Conservation (phyloP, 345 rosid genomes). For the Citrus mangshanensis region DNA sequence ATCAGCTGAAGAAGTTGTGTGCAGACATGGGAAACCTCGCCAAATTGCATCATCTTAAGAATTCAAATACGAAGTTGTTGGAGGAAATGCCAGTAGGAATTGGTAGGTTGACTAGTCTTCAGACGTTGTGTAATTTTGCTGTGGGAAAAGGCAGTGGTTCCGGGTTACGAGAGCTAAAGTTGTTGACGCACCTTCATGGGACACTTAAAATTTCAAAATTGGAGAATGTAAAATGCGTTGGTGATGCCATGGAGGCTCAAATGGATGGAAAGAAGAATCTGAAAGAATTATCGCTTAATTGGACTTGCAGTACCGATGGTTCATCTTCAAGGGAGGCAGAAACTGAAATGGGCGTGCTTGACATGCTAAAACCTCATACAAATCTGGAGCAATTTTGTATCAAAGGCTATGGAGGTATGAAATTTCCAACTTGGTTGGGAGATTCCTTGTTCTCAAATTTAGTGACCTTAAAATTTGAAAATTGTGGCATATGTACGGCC, state of each 20-base stretch:
- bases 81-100: too few species aligned
- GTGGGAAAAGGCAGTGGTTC: too few species aligned
- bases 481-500: too few species aligned
- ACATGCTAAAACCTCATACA: background rate
- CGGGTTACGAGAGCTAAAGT: too few species aligned
- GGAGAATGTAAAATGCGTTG: fast-evolving
- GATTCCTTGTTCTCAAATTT: too few species aligned
- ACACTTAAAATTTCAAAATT: too few species aligned
- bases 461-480: fast-evolving
- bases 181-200: fast-evolving
- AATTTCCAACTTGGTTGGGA: slow-evolving; percentile 8
- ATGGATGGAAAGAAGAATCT: background rate
- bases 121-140: too few species aligned
- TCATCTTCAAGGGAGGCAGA: background rate
- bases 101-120: too few species aligned
- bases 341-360: background rate
- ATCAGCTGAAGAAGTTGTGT: background rate
- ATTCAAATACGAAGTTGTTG: too few species aligned
- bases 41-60: too few species aligned
- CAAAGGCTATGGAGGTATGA: background rate
- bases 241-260: fast-evolving
- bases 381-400: background rate
- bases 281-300: slow-evolving; percentile 9
- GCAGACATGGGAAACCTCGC: too few species aligned
- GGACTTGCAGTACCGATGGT: background rate